Evolutionary conservation across 2,329 filamentous ascomycete genomes (phyloP), one percentile per base, ranked within the genome.

Genomic region (Pseudogymnoascus sp.): DNA sequence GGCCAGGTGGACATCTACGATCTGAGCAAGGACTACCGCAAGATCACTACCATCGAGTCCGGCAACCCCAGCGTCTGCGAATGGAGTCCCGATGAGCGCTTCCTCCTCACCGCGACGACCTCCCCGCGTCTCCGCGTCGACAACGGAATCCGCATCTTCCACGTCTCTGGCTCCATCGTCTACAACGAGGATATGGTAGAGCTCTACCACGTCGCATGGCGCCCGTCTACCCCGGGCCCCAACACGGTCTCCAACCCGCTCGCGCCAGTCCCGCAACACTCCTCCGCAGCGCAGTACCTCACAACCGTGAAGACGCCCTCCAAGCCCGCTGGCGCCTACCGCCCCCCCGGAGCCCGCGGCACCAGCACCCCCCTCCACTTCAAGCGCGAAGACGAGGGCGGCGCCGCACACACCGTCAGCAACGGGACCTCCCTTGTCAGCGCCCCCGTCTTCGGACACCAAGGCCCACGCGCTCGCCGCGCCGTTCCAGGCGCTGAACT

Each of bases 1-100:
- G 95, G 95, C 60, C 92, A 97, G 78, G 96, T 97, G 81, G 95
- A 99, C 74, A 88, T 99, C 61, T 97, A 97, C 77, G 95, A 99
- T 76, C 81, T 97, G 68, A 88, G 95, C 75, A 96, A 93, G 80
- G 91, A 97, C 76, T 96, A 93, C 78, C 83, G 84, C 73, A 97
- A 97, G 81, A 82, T 99, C 64, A 88, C 86, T 77, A 97, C 93
- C 57, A 95, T 99, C 69, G 91, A 97, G 78, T 93, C 91, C 63
- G 91, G 92, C 73, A 99, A 96, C 77, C 90, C 95, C 61, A 97
- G 92, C 73, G 89, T 97, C 67, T 99, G 95, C 79, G 88, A 95
- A 74, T 99, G 95, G 95, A 96, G 92, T 72, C 92, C 95, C 5
- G 95, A 99, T 75, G 96, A 93, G 71, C 90, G 89, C 72, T 95